Evolutionary conservation across 257 asterid genomes (phyloP), one percentile per base, ranked within the genome.

Genomic region (Echites panduratus): DNA sequence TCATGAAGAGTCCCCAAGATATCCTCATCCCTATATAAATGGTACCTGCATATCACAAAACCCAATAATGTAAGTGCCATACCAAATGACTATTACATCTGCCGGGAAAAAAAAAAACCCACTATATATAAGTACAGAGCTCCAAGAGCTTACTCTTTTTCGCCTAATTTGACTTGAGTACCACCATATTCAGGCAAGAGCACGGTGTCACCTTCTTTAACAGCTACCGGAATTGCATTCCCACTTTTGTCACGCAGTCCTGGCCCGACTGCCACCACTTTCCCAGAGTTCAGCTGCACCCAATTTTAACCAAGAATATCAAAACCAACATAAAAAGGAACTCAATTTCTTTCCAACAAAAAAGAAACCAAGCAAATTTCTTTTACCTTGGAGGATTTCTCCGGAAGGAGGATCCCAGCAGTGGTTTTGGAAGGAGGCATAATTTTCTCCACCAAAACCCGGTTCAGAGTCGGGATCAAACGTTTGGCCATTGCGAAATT

Each of bases 171-270:
- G 73, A 93, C 90, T 82, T 84, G 86, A 61, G 97, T 91, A 14
- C 98, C 98, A 22, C 98, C 97, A 24, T 91, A 93, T 10, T 93
- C 98, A 16, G 98, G 97, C 85, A 93, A 80, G 67, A 93, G 90
- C 74, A 93, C 97, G 10, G 90, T 87, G 64, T 93, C 97, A 0
- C 98, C 98, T 81, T 88, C 97, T 78, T 93, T 93, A 32, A 93
- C 91, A 70, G 90, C 89, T 5, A 86, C 85, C 0, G 98, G 97
- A n/a, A 91, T 85, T 17, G 7, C 10, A 70, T 85, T 83, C 67
- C 97, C 97, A 1, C 83, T 17, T 62, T 85, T 85, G 80, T 84
- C 90, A 10, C 49, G 83, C 62, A 80, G 65, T 4, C 98, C 98
- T n/a, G 92, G 91, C 13, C 97, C 98, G 56, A 87, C 88, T 14